Base-by-base conservation (phyloP, 495 filamentous ascomycete species). In the Daldinia childiae region DNA sequence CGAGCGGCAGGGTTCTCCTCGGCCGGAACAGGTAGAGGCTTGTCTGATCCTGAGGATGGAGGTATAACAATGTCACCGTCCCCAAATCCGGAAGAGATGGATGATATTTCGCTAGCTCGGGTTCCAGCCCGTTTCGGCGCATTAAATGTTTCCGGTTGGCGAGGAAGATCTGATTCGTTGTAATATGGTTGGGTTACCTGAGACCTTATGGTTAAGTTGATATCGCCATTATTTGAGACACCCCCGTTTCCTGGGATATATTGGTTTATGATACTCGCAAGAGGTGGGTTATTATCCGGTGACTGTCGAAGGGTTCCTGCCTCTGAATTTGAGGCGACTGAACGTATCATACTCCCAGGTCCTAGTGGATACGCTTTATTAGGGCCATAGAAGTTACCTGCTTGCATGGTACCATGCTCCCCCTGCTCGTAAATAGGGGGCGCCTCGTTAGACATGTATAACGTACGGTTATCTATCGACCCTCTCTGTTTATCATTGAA, bases 51-150 rank as follows among this genome's bases (percentile, higher is more conserved):
- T n/a, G 69, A 58, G n/a, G 68, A 58, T 34, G 72, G 75, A 24
- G 78, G 73, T 51, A 85, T 55, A 57, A 86, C 77, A 8, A 86
- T 81, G 21, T 84, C 79, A 38, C 80, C 83, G 65, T 87, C 85
- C 11, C 85, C 85, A 63, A 87, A 86, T 12, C 85, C 84, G 0
- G 85, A 87, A 0, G 85, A 87, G 3, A 87, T 76, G 11, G 85
- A 87, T 3, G 85, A 86, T 36, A 86, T 43, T 32, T 78, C 77
- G 58, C 81, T 85, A 19, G 78, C 62, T 15, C 78, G 74, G 72
- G 78, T 72, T 0, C 74, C 70, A 50, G 78, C 74, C 30, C 77
- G 43, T 60, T 59, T 76, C 15, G 69, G 48, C 15, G 77, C 73
- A 26, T 79, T 71, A 60, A 80, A 80, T 3, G 73, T 74, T n/a